A percentile compares a stretch with the other conserved stretches of the same genome.
phyloP scores from a whole-genome alignment of 139 green algal genomes.

The Chlamydomonas sphaeroides region DNA sequence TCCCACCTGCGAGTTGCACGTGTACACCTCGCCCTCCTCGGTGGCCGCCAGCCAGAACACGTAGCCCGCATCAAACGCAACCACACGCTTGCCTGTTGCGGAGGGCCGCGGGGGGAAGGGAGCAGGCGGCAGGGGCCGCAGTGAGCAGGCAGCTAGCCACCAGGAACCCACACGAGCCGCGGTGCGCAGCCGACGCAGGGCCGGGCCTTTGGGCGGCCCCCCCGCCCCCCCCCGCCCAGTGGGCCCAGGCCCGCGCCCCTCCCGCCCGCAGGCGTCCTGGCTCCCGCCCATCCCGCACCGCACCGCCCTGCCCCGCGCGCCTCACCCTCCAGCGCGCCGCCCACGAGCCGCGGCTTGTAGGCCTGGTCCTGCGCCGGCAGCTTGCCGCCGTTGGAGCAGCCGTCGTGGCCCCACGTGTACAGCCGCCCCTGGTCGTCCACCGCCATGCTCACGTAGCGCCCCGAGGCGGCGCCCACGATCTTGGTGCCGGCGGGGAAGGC shows the following conservation, averaged over 20 bases:
- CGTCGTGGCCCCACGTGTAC: slow-evolving; percentile 60
- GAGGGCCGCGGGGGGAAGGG: not conserved
- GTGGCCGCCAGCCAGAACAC: slow-evolving; percentile 65
- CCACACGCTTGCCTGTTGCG: slow-evolving; percentile 46
- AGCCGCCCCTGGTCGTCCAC: slow-evolving; percentile 46
- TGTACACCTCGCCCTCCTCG: slow-evolving; percentile 57
- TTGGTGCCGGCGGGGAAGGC: not conserved
- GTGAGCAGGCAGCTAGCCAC: not conserved
- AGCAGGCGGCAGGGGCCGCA: not conserved
- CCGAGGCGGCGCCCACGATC: slow-evolving; percentile 52
- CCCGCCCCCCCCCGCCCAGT: no score
- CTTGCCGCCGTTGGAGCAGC: slow-evolving; percentile 43
- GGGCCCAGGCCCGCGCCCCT: no score
- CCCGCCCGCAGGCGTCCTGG: no score
- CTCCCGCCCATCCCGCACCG: no score
- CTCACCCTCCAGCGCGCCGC: slow-evolving; percentile 42
- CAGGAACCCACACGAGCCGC: no score
- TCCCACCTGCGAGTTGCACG: slow-evolving; percentile 62
- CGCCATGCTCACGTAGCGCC: slow-evolving; percentile 64
- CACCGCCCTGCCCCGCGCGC: no score
- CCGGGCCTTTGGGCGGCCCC: no score
- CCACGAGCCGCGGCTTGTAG: slow-evolving; percentile 42
- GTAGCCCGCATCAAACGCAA: slow-evolving; percentile 65
- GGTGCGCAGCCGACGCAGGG: no score
- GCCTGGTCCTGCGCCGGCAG: slow-evolving; percentile 23